Conservation (phyloP, 2,329 filamentous ascomycete genomes). For the Drechslerella dactyloides region DNA sequence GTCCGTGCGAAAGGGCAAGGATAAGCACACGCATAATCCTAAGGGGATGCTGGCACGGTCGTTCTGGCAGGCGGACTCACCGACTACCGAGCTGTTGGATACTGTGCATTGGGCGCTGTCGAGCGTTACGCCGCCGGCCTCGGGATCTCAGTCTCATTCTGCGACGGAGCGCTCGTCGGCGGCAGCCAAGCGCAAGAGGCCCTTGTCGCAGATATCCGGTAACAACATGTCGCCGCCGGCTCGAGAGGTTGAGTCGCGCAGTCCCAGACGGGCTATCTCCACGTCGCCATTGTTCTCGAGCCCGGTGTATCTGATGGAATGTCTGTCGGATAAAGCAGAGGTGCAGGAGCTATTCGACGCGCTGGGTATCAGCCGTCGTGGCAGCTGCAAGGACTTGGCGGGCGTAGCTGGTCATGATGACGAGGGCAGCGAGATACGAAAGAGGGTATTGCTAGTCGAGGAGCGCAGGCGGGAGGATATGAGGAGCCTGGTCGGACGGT, state of each 20-base stretch:
- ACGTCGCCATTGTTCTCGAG: constrained; percentile 29
- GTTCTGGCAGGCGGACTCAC: constrained; percentile 45
- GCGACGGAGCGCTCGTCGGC: constrained; percentile 6
- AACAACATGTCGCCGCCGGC: constrained; percentile 7
- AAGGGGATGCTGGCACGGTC: constrained; percentile 33
- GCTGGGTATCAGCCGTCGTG: constrained; percentile 15
- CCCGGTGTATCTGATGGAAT: constrained; percentile 44
- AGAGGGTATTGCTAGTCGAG: constrained; percentile 37
- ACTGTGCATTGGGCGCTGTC: constrained; percentile 11
- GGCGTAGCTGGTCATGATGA: not conserved
- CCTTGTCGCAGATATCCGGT: constrained; percentile 33
- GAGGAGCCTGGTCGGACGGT: constrained; percentile 8
- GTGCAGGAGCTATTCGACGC: constrained; percentile 25
- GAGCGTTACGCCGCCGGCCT: not conserved
- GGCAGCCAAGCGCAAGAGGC: constrained; percentile 20
- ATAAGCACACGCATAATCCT: constrained; percentile 3
- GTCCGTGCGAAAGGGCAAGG: constrained; percentile 6
- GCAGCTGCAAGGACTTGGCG: constrained; percentile 24
- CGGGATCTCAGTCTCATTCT: too few relatives aligned
- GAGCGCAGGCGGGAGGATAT: constrained; percentile 37
- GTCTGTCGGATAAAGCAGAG: constrained; percentile 29
- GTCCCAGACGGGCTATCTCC: constrained; percentile 9
- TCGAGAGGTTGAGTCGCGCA: constrained; percentile 21
- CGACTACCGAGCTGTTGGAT: constrained; percentile 19
- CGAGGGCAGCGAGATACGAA: constrained; percentile 20